Conservation (phyloP, 345 rosid species). For the Salix exigua region DNA sequence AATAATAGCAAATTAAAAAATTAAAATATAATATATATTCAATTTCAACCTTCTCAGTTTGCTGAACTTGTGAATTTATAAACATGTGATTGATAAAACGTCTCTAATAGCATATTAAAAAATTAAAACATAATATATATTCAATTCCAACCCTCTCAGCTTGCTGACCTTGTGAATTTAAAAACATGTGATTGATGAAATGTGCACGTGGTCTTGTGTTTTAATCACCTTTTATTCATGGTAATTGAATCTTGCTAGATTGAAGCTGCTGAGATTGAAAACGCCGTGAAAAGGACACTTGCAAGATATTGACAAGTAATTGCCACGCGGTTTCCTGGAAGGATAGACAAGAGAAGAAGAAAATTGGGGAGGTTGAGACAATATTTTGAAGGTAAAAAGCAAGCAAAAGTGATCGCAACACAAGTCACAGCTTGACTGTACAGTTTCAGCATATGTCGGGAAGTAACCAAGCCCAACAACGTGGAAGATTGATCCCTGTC, state of each 20-base stretch:
- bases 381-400: not conserved
- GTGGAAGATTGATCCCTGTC: not conserved
- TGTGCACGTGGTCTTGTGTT: not conserved
- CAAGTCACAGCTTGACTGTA: not conserved
- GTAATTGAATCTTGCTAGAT: slow-evolving; percentile 30
- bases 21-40: no score
- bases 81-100: not conserved
- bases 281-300: slow-evolving; percentile 36
- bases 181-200: not conserved
- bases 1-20: no score
- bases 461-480: not conserved
- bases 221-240: not conserved
- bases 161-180: not conserved
- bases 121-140: no score
- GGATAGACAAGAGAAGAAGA: not conserved
- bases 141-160: not conserved
- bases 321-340: slow-evolving; percentile 16
- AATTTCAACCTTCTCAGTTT: not conserved
- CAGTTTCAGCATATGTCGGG: not conserved
- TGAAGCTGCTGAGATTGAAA: slow-evolving; percentile 43
- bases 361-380: not conserved
- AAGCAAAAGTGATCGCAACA: not conserved
- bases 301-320: slow-evolving; percentile 39
- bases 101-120: no score
- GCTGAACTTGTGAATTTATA: not conserved